Evolutionary conservation across 2,329 filamentous ascomycete species (phyloP), one percentile per base, ranked within the genome.

Genomic region (Daldinia eschscholtzii): DNA sequence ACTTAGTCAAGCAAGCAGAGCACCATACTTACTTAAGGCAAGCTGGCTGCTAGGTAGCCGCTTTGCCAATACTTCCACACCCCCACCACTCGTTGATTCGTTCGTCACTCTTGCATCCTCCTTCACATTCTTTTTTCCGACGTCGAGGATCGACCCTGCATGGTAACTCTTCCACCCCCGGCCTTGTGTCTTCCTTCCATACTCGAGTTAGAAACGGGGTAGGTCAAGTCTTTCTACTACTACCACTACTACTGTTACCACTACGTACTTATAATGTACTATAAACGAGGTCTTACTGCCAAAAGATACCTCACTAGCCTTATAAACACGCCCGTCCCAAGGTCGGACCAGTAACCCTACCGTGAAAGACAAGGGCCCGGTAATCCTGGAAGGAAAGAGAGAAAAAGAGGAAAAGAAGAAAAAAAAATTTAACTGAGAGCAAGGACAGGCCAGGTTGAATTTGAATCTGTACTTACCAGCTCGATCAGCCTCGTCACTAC

Each of bases 61-160:
- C 75, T 72, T 71, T 69, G 67, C 65, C 67, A 72, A 71, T 75
- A 76, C 67, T 73, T 58, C 46, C 72, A 73, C 75, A 62, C 72
- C 73, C 73, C 72, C 67, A 71, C 71, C 65, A 73, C 71, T 69
- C 68, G 66, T 72, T 76, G 75, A 75, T 76, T 76, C 73, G 76
- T 48, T 67, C 73, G 68, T 73, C 67, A 70, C 64, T 75, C 68
- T 72, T 67, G 70, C 73, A 74, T 73, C 71, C 73, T 72, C 73
- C 73, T 75, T 72, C 58, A 69, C 69, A 67, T 71, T 73, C 68
- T 74, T 74, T 74, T 59, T 71, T 69, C 67, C 65, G 60, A 60
- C 65, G 68, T 74, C 68, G 72, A 76, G 73, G 76, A 78, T 77
- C 75, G 76, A 75, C 75, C 76, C 73, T 77, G 76, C 74, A 77